Evolutionary conservation across 139 green algal genomes (phyloP), one percentile per base, ranked within the genome.

Genomic region (Chlorella ohadii): DNA sequence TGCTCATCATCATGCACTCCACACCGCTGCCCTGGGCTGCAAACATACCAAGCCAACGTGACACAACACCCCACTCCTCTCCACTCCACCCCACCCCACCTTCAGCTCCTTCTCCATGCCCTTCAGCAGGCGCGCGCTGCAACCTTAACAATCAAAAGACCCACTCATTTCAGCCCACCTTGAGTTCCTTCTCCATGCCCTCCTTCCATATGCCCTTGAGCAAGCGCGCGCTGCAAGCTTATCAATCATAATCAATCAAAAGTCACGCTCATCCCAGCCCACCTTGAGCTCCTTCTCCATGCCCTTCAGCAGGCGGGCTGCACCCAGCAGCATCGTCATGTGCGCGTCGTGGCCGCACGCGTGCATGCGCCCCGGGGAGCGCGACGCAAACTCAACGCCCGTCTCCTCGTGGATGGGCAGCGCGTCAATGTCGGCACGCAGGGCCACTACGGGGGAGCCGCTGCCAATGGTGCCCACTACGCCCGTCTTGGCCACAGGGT

Each of bases 401-500:
- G 67, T 86, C 7, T 88, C 81, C 81, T 93, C 89, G 2, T 87
- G 66, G 27, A 98, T 91, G 59, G 95, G 94, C 59, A 99, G 88
- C 4, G 94, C 96, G 84, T 99, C 96, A 27, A 98, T 98, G 86
- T 99, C 96, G 28, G 94, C 89, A 0, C 96, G 85, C 15, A 99
- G 89, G 1, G 84, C 93, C 28, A 99, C 91, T 0, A 91, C 76
- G 4, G 92, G 94, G 6, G 74, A 38, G 13, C 89, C 93, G 19
- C 80, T 84, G 59, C 94, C 95, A 3, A 98, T 92, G 0, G 72
- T 90, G 31, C 85, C 95, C 2, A 97, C 90, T 25, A 98, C 88
- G 33, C 96, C 96, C 28, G 94, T 96, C 55, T 87, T 84, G 15
- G 91, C 94, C 11, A 95, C 74, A 38, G 91, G 89, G 55, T 86